These are phyloP conservation scores for Endocalyx cinctus DNA, from an alignment of 2,329 filamentous ascomycete species.

Conservation along the genomic window DNA sequence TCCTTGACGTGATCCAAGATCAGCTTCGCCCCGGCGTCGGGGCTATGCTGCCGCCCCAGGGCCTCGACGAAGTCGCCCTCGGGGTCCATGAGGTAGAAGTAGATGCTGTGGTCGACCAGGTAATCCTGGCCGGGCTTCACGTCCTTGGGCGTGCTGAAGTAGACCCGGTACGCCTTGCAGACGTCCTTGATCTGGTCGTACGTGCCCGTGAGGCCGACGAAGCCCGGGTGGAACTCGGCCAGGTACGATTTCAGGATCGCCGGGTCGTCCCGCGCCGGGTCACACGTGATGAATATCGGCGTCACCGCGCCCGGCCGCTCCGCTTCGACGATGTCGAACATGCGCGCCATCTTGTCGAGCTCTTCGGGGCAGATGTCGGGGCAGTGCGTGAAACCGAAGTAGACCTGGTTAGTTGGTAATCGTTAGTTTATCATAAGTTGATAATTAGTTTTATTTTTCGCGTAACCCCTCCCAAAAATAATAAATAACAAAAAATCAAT, in stretches of 20 bases:
- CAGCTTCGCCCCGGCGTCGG: conserved; percentile 75
- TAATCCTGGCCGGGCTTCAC: conserved; percentile 95
- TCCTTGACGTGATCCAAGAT: conserved; percentile 81
- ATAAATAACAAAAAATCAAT: neutral
- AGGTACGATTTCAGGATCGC: conserved; percentile 81
- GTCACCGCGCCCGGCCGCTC: conserved; percentile 51
- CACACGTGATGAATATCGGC: conserved; percentile 92
- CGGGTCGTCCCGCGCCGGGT: conserved; percentile 86
- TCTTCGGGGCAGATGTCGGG: conserved; percentile 99
- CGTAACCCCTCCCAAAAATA: neutral
- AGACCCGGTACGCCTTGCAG: conserved; percentile 94
- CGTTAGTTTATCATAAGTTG: conserved; percentile 2
- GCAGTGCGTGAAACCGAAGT: conserved; percentile 98
- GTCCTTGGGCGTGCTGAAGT: conserved; percentile 87
- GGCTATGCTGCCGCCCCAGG: conserved; percentile 88
- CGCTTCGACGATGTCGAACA: conserved; percentile 70
- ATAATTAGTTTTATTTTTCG: too few relatives aligned
- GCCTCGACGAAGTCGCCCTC: conserved; percentile 98
- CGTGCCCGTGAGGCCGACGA: conserved; percentile 85
- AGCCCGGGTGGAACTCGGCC: conserved; percentile 79
- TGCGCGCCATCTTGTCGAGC: conserved; percentile 97
- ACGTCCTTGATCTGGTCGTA: conserved; percentile 92
- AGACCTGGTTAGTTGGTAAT: conserved; percentile 58
- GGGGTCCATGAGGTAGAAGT: conserved; percentile 99
- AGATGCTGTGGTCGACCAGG: conserved; percentile 96